phyloP scores from a whole-genome alignment of 306 rosid genomes.

The Chamaecrista fasciculata region DNA sequence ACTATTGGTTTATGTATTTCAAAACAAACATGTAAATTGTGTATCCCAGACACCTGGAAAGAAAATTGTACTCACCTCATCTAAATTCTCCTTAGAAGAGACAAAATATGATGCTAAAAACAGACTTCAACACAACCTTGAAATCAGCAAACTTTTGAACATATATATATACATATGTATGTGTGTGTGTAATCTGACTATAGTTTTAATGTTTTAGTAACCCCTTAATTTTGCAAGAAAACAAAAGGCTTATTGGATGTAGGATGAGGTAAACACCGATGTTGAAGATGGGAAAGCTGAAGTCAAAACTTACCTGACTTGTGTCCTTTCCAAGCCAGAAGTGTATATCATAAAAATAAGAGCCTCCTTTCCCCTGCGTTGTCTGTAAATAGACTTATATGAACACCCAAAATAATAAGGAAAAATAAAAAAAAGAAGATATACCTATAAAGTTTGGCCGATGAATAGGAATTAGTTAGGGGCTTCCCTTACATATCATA shows the following conservation, averaged over 20 bases:
- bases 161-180: neutral
- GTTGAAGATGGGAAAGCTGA: neutral
- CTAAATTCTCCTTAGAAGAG: neutral
- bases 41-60: neutral
- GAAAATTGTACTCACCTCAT: conserved; percentile 12
- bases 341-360: conserved; percentile 76
- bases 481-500: conserved; percentile 9
- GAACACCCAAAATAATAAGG: neutral
- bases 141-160: neutral
- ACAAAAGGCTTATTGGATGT: neutral
- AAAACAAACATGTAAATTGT: conserved; percentile 12
- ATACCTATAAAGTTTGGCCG: conserved; percentile 4
- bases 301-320: conserved; percentile 68
- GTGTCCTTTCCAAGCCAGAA: conserved; percentile 98
- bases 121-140: conserved; percentile 8
- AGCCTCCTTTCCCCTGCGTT: conserved; percentile 79
- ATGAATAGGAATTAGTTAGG: conserved; percentile 6
- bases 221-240: neutral
- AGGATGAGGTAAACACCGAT: conserved; percentile 18
- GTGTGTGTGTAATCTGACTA: neutral
- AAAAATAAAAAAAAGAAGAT: neutral
- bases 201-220: neutral
- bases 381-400: conserved; percentile 52
- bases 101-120: neutral
- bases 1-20: neutral